These are phyloP conservation scores for Venustampulla echinocandica DNA, from an alignment of 495 filamentous ascomycete species.

Conservation along the genomic window DNA sequence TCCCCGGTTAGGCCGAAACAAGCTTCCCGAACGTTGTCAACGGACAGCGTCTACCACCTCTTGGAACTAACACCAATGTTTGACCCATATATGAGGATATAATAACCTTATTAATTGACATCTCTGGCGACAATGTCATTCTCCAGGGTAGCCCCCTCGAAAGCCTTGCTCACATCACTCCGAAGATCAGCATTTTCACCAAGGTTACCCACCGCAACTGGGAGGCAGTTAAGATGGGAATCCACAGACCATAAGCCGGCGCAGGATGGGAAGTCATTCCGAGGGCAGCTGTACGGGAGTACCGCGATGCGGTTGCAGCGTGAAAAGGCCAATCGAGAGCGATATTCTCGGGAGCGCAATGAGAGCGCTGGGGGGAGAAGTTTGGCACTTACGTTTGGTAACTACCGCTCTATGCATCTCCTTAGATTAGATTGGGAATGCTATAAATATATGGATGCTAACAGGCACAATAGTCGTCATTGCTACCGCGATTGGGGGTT, in stretches of 20 bases:
- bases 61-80: no score
- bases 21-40: no score
- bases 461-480: slow-evolving; percentile 38
- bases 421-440: background rate
- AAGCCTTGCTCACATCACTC: slow-evolving; percentile 14
- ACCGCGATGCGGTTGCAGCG: slow-evolving; percentile 65
- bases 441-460: slow-evolving; percentile 5
- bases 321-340: slow-evolving; percentile 62
- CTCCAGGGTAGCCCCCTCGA: slow-evolving; percentile 12
- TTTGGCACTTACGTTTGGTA: slow-evolving; percentile 57
- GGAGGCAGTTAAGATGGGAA: slow-evolving; percentile 12
- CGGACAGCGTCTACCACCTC: no score
- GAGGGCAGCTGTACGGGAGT: slow-evolving; percentile 80
- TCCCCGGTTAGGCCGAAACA: no score
- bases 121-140: slow-evolving; percentile 19
- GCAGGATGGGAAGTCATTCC: slow-evolving; percentile 47
- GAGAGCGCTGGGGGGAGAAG: slow-evolving; percentile 45
- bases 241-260: slow-evolving; percentile 13
- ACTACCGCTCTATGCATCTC: background rate
- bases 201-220: slow-evolving; percentile 3
- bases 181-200: slow-evolving; percentile 1
- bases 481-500: slow-evolving; percentile 54
- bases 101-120: no score
- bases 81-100: no score
- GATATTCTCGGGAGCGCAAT: slow-evolving; percentile 49